These are phyloP conservation scores for Pelargonium nanum DNA, from an alignment of 345 rosid species.

Conservation along the genomic window DNA sequence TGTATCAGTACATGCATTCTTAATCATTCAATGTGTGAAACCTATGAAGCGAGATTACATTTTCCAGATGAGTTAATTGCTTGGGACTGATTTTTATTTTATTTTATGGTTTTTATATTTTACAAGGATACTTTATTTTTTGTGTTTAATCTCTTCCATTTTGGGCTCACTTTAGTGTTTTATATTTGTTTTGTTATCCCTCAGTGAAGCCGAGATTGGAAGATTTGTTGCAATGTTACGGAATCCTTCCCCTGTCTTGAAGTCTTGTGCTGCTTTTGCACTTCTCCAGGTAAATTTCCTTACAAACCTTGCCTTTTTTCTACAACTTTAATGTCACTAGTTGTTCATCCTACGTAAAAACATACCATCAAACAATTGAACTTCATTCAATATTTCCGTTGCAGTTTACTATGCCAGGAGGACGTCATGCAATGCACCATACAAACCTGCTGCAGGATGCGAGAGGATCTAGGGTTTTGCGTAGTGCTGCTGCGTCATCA, in stretches of 20 bases:
- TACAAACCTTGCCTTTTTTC: background rate
- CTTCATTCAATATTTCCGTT: background rate
- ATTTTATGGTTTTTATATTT: too few species aligned
- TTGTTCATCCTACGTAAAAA: too few species aligned
- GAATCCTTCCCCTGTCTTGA: slow-evolving; percentile 22
- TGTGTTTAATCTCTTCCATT: background rate
- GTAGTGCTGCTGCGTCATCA: slow-evolving; percentile 24
- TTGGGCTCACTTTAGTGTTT: background rate
- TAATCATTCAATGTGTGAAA: too few species aligned
- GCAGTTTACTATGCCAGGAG: slow-evolving; percentile 36
- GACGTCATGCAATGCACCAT: slow-evolving; percentile 27
- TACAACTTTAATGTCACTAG: background rate
- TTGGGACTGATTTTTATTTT: too few species aligned
- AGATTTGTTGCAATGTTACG: slow-evolving; percentile 36
- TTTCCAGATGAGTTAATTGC: too few species aligned
- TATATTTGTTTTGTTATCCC: background rate
- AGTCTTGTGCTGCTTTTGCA: slow-evolving; percentile 31
- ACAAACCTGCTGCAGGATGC: slow-evolving; percentile 17
- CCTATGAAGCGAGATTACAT: too few species aligned
- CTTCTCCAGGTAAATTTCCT: slow-evolving; percentile 27
- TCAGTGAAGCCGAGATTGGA: slow-evolving; percentile 28
- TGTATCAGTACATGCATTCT: too few species aligned
- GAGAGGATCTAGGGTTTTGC: slow-evolving; percentile 26
- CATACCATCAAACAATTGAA: background rate
- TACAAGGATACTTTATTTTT: too few species aligned